Evolutionary conservation across 2,329 filamentous ascomycete genomes (phyloP), one percentile per base, ranked within the genome.

Genomic region (Colletotrichum musae): DNA sequence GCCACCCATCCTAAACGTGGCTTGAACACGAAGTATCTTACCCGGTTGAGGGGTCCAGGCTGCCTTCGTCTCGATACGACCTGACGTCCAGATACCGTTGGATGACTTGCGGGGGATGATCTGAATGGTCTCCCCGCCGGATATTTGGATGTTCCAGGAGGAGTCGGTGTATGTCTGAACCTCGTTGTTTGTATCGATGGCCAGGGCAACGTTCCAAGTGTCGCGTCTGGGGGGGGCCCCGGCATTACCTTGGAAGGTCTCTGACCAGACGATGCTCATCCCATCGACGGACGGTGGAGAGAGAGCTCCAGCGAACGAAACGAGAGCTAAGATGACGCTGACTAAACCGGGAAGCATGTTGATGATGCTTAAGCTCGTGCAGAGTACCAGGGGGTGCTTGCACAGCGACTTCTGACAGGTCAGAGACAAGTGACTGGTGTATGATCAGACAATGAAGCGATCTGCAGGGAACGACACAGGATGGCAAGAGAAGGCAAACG

Each of bases 181-280:
- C 73, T 89, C 87, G 72, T 84, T 81, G 81, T 89, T 89, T 75
- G 81, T 82, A 72, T 81, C 77, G 60, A 85, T 77, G 59, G 82
- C 80, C 51, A 74, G 71, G 67, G 83, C 80, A 61, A 81, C 75
- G 70, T 83, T 79, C 86, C 86, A 88, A 56, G 77, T 81, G 51
- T 74, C 71, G 5, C 72, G 26, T 75, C 83, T 80, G 51, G 82
- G 80, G 10, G 75, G 62, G 15, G 75, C 72, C 6, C 83, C 85
- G 15, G 80, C 75, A 7, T 77, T 63, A 12, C 85, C 85, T 24
- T 73, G 39, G 71, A 88, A 88, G 21, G 73, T 78, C 21, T 87
- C 85, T 51, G 80, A 74, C 84, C 85, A 88, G 65, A 83, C 69
- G 6, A 82, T 73, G 24, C 75, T 81, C 74, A 81, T 83, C 50